Evolutionary conservation across 257 asterid genomes (phyloP).

Genomic region (Eucommia ulmoides): DNA sequence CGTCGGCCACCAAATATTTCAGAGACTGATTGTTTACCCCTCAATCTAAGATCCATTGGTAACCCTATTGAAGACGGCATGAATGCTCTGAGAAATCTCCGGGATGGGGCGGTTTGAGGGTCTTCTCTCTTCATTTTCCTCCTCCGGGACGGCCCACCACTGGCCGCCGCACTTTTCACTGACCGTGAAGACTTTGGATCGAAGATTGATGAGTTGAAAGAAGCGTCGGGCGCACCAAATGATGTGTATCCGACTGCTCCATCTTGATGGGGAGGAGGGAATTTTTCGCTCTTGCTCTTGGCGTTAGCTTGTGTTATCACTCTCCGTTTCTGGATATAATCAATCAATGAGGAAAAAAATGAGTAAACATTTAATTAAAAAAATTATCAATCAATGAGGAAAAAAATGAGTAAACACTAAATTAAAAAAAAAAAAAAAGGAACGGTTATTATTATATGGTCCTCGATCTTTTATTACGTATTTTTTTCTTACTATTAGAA

Average conservation of each 20-base stretch:
- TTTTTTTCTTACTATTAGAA: not conserved
- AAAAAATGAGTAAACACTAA: not conserved
- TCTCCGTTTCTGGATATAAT: conserved; percentile 57
- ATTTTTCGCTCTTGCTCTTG: conserved; percentile 75
- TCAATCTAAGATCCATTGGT: conserved; percentile 52
- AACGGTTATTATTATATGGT: not conserved
- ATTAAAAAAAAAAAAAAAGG: not conserved
- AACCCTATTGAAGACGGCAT: conserved; percentile 47
- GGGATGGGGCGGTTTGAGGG: conserved; percentile 38
- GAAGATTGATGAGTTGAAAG: conserved; percentile 32
- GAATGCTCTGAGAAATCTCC: conserved; percentile 37
- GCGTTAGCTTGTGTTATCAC: conserved; percentile 38
- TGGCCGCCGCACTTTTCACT: conserved; percentile 19
- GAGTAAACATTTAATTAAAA: not conserved
- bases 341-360: conserved; percentile 1
- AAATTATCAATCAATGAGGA: not conserved
- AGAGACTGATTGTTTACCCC: conserved; percentile 29
- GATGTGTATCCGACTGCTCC: conserved; percentile 61
- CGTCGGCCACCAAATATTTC: conserved; percentile 24
- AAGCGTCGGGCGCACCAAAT: conserved; percentile 25
- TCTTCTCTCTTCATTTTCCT: conserved; percentile 35
- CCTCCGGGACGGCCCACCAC: conserved; percentile 25
- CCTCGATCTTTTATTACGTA: not conserved
- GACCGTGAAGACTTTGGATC: conserved; percentile 36
- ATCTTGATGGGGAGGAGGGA: conserved; percentile 91